Evolutionary conservation across 2,329 filamentous ascomycete genomes (phyloP).

Genomic region (Huntiella bhutanensis): DNA sequence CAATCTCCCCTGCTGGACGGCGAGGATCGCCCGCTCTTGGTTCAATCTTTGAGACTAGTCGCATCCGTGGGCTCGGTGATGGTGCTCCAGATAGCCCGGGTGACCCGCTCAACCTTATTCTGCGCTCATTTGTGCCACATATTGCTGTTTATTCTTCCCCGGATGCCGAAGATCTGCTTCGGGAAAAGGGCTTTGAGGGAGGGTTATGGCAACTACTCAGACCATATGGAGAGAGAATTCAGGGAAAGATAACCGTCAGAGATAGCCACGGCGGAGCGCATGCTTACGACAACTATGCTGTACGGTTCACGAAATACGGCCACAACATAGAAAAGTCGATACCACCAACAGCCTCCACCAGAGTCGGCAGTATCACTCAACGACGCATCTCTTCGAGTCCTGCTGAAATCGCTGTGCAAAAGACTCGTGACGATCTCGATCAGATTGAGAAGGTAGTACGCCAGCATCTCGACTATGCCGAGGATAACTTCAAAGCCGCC

Average conservation of each 20-base stretch:
- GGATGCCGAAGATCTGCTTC: constrained; percentile 65
- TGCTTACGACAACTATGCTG: constrained; percentile 72
- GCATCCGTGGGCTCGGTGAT: constrained; percentile 26
- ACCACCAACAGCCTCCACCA: constrained; percentile 16
- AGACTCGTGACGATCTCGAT: constrained; percentile 21
- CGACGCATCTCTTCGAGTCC: constrained; percentile 3
- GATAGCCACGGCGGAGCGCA: constrained; percentile 76
- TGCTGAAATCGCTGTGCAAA: constrained; percentile 8
- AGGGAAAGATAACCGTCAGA: constrained; percentile 73
- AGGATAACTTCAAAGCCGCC: constrained; percentile 28
- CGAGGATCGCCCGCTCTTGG: constrained; percentile 35
- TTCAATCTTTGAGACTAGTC: constrained; percentile 35
- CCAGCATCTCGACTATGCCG: constrained; percentile 57
- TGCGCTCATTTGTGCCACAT: constrained; percentile 75
- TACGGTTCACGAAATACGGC: constrained; percentile 64
- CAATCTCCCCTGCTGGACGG: constrained; percentile 42
- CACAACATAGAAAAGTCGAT: constrained; percentile 35
- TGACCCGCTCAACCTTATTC: constrained; percentile 46
- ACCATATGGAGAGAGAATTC: constrained; percentile 75
- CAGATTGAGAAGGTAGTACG: constrained; percentile 69
- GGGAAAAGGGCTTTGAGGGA: constrained; percentile 64
- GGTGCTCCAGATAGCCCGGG: constrained; percentile 26
- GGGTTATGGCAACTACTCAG: constrained; percentile 73
- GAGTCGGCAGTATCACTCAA: constrained; percentile 1
- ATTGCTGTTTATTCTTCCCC: constrained; percentile 72